These are phyloP conservation scores for Fusarium nisikadoi DNA, from an alignment of 2,329 filamentous ascomycete genomes.

Conservation along the genomic window DNA sequence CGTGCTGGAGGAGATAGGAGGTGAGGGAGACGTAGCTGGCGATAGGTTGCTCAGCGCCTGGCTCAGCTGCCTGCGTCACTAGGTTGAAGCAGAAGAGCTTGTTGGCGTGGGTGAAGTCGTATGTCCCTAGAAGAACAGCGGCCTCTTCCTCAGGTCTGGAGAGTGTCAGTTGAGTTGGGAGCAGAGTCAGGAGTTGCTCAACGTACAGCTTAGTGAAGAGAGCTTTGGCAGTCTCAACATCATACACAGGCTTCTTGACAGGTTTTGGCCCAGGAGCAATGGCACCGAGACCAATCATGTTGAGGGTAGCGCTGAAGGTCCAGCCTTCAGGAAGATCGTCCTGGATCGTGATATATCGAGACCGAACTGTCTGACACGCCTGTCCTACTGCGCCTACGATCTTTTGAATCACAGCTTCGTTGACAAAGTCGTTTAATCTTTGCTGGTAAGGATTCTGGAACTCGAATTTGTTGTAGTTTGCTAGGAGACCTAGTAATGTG, in stretches of 20 bases:
- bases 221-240: constrained; percentile 82
- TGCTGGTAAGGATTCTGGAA: constrained; percentile 96
- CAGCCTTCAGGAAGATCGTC: constrained; percentile 92
- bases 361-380: constrained; percentile 74
- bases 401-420: constrained; percentile 85
- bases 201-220: constrained; percentile 83
- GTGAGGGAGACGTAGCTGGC: constrained; percentile 86
- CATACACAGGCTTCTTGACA: constrained; percentile 67
- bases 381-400: constrained; percentile 81
- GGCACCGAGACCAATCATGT: constrained; percentile 83
- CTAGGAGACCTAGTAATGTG: constrained; percentile 83
- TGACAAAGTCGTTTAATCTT: constrained; percentile 93
- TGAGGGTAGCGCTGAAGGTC: constrained; percentile 82
- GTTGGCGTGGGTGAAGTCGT: constrained; percentile 94
- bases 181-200: too few species aligned
- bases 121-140: constrained; percentile 83
- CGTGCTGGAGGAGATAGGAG: constrained; percentile 94
- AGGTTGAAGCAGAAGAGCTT: constrained; percentile 93
- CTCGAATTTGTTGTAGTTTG: constrained; percentile 99
- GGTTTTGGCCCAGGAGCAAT: constrained; percentile 76
- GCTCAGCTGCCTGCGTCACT: constrained; percentile 69
- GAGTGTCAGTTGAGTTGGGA: too few species aligned
- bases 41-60: constrained; percentile 77
- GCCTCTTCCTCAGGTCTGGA: constrained; percentile 80
- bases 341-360: constrained; percentile 84